phyloP scores from a whole-genome alignment of 192 early-diverging fungal species.

The Rhizophagus sp. region DNA sequence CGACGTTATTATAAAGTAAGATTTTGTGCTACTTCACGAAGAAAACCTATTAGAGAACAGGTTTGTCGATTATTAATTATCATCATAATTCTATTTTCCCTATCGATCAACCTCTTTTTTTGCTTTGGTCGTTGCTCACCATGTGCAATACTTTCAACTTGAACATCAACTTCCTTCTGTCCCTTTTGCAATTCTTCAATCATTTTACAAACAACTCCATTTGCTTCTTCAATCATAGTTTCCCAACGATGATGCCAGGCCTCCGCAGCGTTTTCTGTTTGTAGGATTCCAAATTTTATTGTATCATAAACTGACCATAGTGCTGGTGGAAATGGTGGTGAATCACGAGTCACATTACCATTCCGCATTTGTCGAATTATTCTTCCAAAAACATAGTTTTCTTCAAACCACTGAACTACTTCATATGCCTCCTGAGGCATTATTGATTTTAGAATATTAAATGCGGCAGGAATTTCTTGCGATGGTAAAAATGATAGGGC shows the following conservation, averaged over 20 bases:
- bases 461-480: neutral
- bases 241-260: slow-evolving; percentile 12
- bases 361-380: neutral
- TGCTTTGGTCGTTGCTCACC: neutral
- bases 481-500: neutral
- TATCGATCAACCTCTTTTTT: neutral
- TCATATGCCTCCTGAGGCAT: neutral
- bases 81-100: slow-evolving; percentile 3
- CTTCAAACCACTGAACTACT: slow-evolving; percentile 10
- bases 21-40: no score
- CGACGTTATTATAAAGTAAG: no score
- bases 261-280: neutral
- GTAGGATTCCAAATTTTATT: neutral
- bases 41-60: no score
- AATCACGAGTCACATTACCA: neutral
- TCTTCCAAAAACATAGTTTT: neutral
- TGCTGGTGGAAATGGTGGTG: neutral
- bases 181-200: slow-evolving; percentile 13
- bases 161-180: neutral
- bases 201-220: neutral
- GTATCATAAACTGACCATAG: slow-evolving; percentile 1
- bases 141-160: neutral
- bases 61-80: neutral
- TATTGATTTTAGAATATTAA: neutral
- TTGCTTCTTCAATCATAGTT: neutral